phyloP scores from a whole-genome alignment of 805 yeast genomes.

The Lipomyces sp. region DNA sequence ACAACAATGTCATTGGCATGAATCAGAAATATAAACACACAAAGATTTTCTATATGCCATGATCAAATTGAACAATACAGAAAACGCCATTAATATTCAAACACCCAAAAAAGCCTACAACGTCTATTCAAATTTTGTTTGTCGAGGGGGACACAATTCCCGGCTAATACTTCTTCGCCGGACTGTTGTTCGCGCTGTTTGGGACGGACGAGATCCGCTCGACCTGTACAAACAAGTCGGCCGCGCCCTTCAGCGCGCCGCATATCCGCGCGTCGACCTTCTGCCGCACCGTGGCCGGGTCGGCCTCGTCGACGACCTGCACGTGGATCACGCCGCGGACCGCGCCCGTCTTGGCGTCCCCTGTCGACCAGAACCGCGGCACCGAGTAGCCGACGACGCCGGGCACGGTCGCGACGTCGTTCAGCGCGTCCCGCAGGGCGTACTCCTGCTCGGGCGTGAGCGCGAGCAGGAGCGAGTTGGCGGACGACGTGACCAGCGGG shows the following conservation, averaged over 20 bases:
- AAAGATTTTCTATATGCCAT: too few relatives aligned
- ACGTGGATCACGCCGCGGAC: conserved; percentile 80
- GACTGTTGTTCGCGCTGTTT: too few relatives aligned
- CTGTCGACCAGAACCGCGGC: conserved; percentile 87
- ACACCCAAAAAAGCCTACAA: too few relatives aligned
- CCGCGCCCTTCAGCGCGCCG: conserved; percentile 17
- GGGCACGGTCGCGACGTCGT: conserved; percentile 55
- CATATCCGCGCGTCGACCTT: conserved; percentile 55
- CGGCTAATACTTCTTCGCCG: too few relatives aligned
- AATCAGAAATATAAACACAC: too few relatives aligned
- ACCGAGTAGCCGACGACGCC: conserved; percentile 84
- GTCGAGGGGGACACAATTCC: too few relatives aligned
- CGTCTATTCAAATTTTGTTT: too few relatives aligned
- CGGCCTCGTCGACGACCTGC: conserved; percentile 65
- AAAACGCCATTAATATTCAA: too few relatives aligned
- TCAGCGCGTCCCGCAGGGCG: conserved; percentile 58
- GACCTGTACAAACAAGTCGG: conserved; percentile 25
- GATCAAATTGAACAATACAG: too few relatives aligned
- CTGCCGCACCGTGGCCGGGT: conserved; percentile 55
- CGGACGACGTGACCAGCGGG: conserved; percentile 79
- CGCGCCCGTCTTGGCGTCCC: conserved; percentile 21
- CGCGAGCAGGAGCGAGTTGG: conserved; percentile 65
- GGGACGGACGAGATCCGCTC: conserved; percentile 9
- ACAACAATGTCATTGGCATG: too few relatives aligned
- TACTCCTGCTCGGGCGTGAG: conserved; percentile 59